Base-by-base conservation (phyloP, 257 asterid species). In the Jacaranda copaia region DNA sequence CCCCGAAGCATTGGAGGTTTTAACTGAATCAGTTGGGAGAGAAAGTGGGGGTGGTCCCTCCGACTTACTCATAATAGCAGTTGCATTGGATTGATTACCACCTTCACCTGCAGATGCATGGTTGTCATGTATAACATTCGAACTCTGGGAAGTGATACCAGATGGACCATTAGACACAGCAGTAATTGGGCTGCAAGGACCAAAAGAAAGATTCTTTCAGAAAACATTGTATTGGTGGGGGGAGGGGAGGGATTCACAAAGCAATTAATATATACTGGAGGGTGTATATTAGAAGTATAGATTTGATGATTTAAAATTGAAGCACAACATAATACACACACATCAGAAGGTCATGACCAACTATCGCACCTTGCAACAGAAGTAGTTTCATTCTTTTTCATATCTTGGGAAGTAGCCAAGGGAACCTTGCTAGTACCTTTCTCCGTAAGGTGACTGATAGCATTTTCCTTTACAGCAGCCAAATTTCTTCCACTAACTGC, bases 401-500 rank as follows among this genome's bases (percentile, higher is more conserved):
- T 78, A 68, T 89, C 96, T 75, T 72, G 87, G 62, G 88, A 74
- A 72, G 81, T 66, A 81, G 84, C 68, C 60, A 78, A 78, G 40
- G 82, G 83, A 75, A 80, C 81, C 80, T 81, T 62, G 80, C 70
- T 61, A 78, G 78, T 75, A 60, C 84, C 81, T 83, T 87, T 90
- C 76, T 88, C 96, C 52, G 77, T 25, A 78, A 62, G 79, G 76
- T 80, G 88, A 68, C 76, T 66, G 32, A 79, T 20, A 45, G 80
- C 81, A 72, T 73, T 89, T 79, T 85, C 96, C 85, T 88, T 90
- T 38, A 77, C 75, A 56, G 83, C 68, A 85, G 84, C 80, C 15
- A 72, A 80, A 77, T 76, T 83, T 87, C 86, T 90, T 76, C 96
- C 97, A 83, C 89, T 90, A 72, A 84, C 90, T 67, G 85, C 88